These are phyloP conservation scores for Colletotrichum tabaci DNA, from an alignment of 2,329 filamentous ascomycete genomes.

Conservation along the genomic window DNA sequence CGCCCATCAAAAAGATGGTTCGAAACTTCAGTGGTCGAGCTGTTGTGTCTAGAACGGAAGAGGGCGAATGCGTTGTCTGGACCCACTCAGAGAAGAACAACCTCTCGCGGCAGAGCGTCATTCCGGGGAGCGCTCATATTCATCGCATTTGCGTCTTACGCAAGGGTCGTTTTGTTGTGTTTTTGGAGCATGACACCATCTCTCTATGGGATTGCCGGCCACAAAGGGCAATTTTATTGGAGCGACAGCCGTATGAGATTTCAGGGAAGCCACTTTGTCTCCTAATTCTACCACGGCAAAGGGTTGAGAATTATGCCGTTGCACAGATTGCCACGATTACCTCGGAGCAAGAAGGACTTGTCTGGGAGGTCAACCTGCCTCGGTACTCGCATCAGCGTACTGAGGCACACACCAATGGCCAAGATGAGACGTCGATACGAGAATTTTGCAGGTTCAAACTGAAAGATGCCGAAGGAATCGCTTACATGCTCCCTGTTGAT, in stretches of 20 bases:
- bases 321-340: conserved; percentile 87
- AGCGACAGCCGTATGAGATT: conserved; percentile 70
- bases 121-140: conserved; percentile 79
- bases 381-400: conserved; percentile 52
- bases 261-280: conserved; percentile 84
- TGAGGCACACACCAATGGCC: conserved; percentile 50
- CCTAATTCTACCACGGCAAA: conserved; percentile 77
- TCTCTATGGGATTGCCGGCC: conserved; percentile 85
- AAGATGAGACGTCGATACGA: conserved; percentile 60
- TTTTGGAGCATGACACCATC: conserved; percentile 79
- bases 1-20: conserved; percentile 86
- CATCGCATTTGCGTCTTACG: conserved; percentile 85
- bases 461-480: conserved; percentile 69
- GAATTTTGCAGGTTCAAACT: conserved; percentile 83
- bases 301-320: conserved; percentile 68
- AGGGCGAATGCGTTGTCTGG: conserved; percentile 89
- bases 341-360: conserved; percentile 82
- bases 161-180: conserved; percentile 85
- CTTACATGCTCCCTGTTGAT: conserved; percentile 85
- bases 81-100: conserved; percentile 71
- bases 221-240: conserved; percentile 71
- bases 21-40: conserved; percentile 86
- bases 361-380: conserved; percentile 83
- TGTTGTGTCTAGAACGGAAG: conserved; percentile 83
- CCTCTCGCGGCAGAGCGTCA: conserved; percentile 77